These are phyloP conservation scores for Fusarium sarcochroum DNA, from an alignment of 2,329 filamentous ascomycete species.

Conservation along the genomic window DNA sequence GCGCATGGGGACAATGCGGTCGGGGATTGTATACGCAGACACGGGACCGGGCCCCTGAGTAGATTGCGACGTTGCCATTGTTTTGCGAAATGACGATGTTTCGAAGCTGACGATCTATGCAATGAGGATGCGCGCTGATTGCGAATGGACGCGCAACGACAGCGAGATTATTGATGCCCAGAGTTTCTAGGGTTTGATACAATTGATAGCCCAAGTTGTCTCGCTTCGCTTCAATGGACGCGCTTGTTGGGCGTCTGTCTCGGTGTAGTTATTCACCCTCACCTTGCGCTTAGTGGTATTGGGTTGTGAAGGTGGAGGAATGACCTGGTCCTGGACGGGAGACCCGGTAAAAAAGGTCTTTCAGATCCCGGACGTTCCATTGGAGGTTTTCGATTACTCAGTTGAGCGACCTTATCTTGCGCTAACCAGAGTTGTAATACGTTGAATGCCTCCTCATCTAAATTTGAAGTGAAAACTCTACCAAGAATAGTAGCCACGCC, in stretches of 20 bases:
- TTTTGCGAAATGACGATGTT: slow-evolving; percentile 27
- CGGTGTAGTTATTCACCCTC: slow-evolving; percentile 17
- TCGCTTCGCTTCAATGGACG: slow-evolving; percentile 23
- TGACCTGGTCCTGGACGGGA: neutral
- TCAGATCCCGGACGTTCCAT: neutral
- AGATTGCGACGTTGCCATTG: slow-evolving; percentile 29
- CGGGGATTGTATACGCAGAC: slow-evolving; percentile 27
- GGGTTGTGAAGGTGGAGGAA: neutral
- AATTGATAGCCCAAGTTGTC: slow-evolving; percentile 25
- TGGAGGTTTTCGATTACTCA: neutral
- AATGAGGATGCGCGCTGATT: neutral
- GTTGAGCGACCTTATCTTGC: slow-evolving; percentile 12
- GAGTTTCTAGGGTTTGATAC: slow-evolving; percentile 13
- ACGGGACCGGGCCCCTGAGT: slow-evolving; percentile 23
- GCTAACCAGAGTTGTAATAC: slow-evolving; percentile 13
- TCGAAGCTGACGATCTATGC: slow-evolving; percentile 8
- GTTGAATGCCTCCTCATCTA: neutral
- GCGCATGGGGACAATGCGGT: slow-evolving; percentile 56
- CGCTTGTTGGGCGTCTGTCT: slow-evolving; percentile 28
- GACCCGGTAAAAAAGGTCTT: slow-evolving; percentile 17
- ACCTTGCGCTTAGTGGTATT: neutral
- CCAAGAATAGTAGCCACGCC: slow-evolving; percentile 22
- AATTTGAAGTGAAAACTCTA: slow-evolving; percentile 1
- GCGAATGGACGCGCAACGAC: slow-evolving; percentile 6
- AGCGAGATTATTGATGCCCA: slow-evolving; percentile 31